phyloP scores from a whole-genome alignment of 2,329 filamentous ascomycete species.

The Chaetomium sp. region DNA sequence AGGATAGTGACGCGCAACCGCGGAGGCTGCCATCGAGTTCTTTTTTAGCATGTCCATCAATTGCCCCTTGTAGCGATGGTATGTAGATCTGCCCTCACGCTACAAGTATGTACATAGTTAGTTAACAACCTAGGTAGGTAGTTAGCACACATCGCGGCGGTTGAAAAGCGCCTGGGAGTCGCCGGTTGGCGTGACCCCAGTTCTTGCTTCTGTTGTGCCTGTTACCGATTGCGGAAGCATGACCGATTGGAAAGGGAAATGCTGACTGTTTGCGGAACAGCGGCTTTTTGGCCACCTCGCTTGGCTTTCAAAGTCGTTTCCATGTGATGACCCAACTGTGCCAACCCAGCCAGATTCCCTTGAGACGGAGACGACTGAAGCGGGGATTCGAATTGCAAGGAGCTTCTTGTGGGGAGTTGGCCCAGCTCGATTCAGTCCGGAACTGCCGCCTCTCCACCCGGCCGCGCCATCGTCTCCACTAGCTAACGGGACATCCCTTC shows the following conservation, averaged over 20 bases:
- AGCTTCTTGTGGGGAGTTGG: conserved; percentile 14
- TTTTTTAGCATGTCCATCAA: conserved; percentile 13
- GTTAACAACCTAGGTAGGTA: no score
- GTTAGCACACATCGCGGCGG: conserved; percentile 4
- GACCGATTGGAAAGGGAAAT: conserved; percentile 7
- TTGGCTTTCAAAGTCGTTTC: not conserved
- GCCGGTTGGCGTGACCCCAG: not conserved
- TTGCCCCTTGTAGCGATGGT: conserved; percentile 19
- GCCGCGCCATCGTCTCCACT: conserved; percentile 18
- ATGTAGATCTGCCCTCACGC: conserved; percentile 8
- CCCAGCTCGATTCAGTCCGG: not conserved
- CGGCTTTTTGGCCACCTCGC: not conserved
- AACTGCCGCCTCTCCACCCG: not conserved
- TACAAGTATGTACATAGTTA: no score
- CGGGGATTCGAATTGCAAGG: conserved; percentile 22
- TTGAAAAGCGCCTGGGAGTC: conserved; percentile 12
- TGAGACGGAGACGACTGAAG: conserved; percentile 7
- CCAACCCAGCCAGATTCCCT: not conserved
- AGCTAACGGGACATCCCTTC: not conserved
- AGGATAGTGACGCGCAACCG: not conserved
- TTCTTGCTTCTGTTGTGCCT: conserved; percentile 3
- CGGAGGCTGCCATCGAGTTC: not conserved
- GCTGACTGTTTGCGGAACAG: conserved; percentile 11
- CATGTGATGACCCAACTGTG: not conserved
- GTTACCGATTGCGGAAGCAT: not conserved